Percentiles rank a stretch among this genome's conserved stretches.
phyloP scores from a whole-genome alignment of 2,329 filamentous ascomycete species.

The Colletotrichum sp. region DNA sequence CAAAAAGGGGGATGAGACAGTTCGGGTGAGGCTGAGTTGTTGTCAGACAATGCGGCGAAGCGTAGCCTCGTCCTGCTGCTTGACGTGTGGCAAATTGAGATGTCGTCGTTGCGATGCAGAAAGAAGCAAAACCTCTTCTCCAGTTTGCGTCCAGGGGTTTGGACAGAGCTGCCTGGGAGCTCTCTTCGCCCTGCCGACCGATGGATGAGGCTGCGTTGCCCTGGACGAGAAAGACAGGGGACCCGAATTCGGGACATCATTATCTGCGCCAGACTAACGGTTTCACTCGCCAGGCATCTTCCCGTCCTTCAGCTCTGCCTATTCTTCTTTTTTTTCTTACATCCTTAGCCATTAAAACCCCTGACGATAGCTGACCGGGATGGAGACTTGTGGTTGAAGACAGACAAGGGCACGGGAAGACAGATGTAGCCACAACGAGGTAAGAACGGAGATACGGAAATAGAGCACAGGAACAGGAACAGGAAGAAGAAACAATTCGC shows the following conservation, averaged over 20 bases:
- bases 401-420: background rate
- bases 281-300: background rate
- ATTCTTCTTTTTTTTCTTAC: background rate
- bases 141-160: background rate
- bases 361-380: background rate
- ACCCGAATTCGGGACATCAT: background rate
- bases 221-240: background rate
- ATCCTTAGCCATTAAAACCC: background rate
- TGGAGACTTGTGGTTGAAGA: background rate
- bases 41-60: background rate
- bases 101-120: background rate
- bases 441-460: background rate
- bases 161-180: background rate
- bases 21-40: background rate
- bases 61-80: background rate
- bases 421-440: background rate
- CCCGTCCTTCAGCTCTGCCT: background rate
- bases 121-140: background rate
- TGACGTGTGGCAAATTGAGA: constrained; percentile 11
- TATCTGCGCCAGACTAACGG: constrained; percentile 1
- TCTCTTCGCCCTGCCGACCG: background rate
- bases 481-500: background rate
- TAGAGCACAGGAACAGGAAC: background rate
- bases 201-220: background rate
- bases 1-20: background rate